These are phyloP conservation scores for Tilletia indica DNA, from an alignment of 1,284 basidiomycete genomes.

Conservation along the genomic window DNA sequence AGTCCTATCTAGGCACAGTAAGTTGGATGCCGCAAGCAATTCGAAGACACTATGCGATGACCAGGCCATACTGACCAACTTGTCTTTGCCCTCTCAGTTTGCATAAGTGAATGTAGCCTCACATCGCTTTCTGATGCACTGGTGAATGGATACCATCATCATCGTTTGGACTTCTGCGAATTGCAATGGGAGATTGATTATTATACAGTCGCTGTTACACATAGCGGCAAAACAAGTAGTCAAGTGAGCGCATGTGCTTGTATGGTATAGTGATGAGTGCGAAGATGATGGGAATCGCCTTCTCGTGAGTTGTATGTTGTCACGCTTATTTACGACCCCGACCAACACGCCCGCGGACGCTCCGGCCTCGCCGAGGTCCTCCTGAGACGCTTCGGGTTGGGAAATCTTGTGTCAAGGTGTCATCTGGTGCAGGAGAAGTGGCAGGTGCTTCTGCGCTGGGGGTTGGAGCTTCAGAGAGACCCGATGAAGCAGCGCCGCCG, in stretches of 20 bases:
- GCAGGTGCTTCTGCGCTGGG: background rate
- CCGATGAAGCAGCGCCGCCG: background rate
- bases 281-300: no score
- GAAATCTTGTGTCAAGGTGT: background rate
- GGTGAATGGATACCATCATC: no score
- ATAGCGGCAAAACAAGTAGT: no score
- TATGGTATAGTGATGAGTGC: no score
- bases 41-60: no score
- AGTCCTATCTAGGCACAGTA: conserved; percentile 58
- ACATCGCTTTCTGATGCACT: no score
- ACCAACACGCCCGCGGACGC: background rate
- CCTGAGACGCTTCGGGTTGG: background rate
- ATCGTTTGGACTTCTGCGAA: no score
- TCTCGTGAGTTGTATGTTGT: no score
- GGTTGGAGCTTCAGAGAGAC: background rate
- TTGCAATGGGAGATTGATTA: no score
- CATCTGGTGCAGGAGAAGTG: background rate
- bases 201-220: no score
- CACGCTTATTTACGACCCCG: no score
- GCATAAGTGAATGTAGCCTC: background rate
- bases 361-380: background rate
- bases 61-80: background rate
- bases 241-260: no score
- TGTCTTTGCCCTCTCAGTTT: conserved; percentile 6
- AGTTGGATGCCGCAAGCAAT: conserved; percentile 19